A percentile compares a stretch with the other conserved stretches of the same genome.
Evolutionary conservation across 139 green algal species (phyloP).

Genomic region (Pleodorina starrii): DNA sequence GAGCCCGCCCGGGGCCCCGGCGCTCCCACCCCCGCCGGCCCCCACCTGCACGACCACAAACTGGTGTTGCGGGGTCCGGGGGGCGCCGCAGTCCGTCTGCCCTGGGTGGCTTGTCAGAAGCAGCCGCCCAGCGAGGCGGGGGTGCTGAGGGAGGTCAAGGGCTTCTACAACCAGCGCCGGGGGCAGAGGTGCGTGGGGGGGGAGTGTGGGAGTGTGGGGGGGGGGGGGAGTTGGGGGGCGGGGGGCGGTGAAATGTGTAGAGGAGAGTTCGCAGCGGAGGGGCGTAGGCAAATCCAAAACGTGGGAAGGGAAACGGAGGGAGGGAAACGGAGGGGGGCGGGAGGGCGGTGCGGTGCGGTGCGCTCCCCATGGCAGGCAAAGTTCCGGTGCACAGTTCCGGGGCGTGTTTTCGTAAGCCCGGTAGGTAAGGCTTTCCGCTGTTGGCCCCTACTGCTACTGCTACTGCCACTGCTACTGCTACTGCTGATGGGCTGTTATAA

Average conservation of each 20-base stretch:
- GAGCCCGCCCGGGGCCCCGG: too few relatives aligned
- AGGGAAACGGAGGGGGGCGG: too few relatives aligned
- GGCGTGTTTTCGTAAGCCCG: too few relatives aligned
- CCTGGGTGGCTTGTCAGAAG: slow-evolving; percentile 72
- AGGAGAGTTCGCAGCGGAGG: too few relatives aligned
- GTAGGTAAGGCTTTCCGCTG: too few relatives aligned
- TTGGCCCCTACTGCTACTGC: not conserved
- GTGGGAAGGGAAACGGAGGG: not conserved
- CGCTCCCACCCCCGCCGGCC: not conserved
- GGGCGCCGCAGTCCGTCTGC: slow-evolving; percentile 55
- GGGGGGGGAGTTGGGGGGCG: not conserved
- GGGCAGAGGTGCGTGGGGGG: not conserved
- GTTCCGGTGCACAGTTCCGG: too few relatives aligned
- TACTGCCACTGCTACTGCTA: not conserved
- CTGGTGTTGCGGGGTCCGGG: slow-evolving; percentile 34
- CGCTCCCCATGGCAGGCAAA: too few relatives aligned
- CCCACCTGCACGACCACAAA: slow-evolving; percentile 53
- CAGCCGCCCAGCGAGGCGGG: slow-evolving; percentile 59
- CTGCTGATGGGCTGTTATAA: too few relatives aligned
- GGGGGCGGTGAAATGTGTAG: too few relatives aligned
- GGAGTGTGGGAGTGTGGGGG: not conserved
- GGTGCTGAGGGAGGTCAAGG: slow-evolving; percentile 62
- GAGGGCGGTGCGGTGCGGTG: too few relatives aligned
- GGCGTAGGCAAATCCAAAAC: too few relatives aligned
- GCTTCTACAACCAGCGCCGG: slow-evolving; percentile 37